Evolutionary conservation across 129 eudicot genomes (phyloP).

Genomic region (Escallonia rubra): DNA sequence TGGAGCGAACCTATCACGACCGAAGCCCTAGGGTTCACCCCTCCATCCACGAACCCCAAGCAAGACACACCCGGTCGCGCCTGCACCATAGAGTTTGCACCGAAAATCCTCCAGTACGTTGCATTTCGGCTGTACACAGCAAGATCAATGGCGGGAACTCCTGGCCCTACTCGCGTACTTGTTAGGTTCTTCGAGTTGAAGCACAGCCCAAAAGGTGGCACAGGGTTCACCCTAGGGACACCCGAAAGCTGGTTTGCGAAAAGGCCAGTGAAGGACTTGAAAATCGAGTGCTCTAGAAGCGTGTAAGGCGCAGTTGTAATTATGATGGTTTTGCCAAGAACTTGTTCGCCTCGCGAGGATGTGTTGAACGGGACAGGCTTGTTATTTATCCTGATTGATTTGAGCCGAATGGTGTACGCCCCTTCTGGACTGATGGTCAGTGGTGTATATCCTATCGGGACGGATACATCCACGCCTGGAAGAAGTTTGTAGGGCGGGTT

Average conservation of each 20-base stretch:
- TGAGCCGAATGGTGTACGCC: slow-evolving; percentile 35
- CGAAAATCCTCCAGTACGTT: slow-evolving; percentile 24
- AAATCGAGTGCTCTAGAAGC: slow-evolving; percentile 31
- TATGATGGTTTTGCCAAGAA: slow-evolving; percentile 30
- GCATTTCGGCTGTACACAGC: slow-evolving; percentile 19
- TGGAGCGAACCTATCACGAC: slow-evolving; percentile 41
- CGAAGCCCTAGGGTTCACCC: slow-evolving; percentile 23
- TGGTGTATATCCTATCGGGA: slow-evolving; percentile 23
- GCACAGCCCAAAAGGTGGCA: slow-evolving; percentile 40
- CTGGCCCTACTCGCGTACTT: slow-evolving; percentile 7
- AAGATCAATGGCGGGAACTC: slow-evolving; percentile 35
- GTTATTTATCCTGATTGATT: slow-evolving; percentile 27
- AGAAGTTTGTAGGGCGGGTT: slow-evolving; percentile 19
- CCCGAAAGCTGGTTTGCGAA: slow-evolving; percentile 15
- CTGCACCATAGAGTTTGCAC: slow-evolving; percentile 37
- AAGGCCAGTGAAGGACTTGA: slow-evolving; percentile 10
- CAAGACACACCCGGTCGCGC: slow-evolving; percentile 36
- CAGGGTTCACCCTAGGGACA: slow-evolving; percentile 21
- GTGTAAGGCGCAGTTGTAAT: slow-evolving; percentile 49
- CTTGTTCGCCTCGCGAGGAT: slow-evolving; percentile 6
- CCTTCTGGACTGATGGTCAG: slow-evolving; percentile 32
- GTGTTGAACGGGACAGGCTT: slow-evolving; percentile 20
- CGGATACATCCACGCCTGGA: slow-evolving; percentile 14
- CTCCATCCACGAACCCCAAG: slow-evolving; percentile 49
- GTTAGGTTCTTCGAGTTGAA: slow-evolving; percentile 25